These are phyloP conservation scores for Ophiostoma angusticollis DNA, from an alignment of 2,329 filamentous ascomycete genomes.

Conservation along the genomic window DNA sequence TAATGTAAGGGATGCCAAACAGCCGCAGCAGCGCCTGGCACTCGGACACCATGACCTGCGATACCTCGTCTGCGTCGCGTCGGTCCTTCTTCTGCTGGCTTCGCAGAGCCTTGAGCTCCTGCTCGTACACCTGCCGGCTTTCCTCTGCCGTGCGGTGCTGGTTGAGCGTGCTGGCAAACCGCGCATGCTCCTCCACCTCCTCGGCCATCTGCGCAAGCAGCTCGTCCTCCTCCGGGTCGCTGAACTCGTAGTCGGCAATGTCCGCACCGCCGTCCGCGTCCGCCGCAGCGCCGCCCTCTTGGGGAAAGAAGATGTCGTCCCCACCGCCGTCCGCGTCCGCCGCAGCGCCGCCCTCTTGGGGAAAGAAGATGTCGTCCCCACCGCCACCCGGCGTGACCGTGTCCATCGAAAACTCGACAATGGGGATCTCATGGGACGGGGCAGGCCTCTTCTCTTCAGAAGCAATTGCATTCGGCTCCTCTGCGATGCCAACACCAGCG, in stretches of 20 bases:
- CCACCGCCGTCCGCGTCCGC: slow-evolving; percentile 22
- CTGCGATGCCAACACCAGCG: no score
- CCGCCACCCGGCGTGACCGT: slow-evolving; percentile 24
- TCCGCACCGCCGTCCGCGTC: slow-evolving; percentile 32
- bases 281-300: slow-evolving; percentile 14
- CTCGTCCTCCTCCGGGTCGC: slow-evolving; percentile 85
- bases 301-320: slow-evolving; percentile 16
- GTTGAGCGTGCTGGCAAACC: slow-evolving; percentile 81
- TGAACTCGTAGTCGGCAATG: slow-evolving; percentile 62
- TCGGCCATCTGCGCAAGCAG: slow-evolving; percentile 73
- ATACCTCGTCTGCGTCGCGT: slow-evolving; percentile 91
- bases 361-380: slow-evolving; percentile 20
- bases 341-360: slow-evolving; percentile 13
- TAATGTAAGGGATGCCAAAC: slow-evolving; percentile 93
- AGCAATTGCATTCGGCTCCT: no score
- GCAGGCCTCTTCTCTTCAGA: no score
- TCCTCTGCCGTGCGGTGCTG: slow-evolving; percentile 56
- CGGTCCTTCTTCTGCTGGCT: slow-evolving; percentile 95
- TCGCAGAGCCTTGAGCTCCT: slow-evolving; percentile 73
- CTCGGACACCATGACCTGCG: slow-evolving; percentile 88
- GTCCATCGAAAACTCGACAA: no score
- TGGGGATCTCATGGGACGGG: no score
- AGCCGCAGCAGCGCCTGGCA: slow-evolving; percentile 82
- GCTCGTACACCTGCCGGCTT: slow-evolving; percentile 69
- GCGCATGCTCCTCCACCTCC: slow-evolving; percentile 86